Evolutionary conservation across 2,329 filamentous ascomycete species (phyloP), one percentile per base, ranked within the genome.

Genomic region (Phyllosticta citriasiana): DNA sequence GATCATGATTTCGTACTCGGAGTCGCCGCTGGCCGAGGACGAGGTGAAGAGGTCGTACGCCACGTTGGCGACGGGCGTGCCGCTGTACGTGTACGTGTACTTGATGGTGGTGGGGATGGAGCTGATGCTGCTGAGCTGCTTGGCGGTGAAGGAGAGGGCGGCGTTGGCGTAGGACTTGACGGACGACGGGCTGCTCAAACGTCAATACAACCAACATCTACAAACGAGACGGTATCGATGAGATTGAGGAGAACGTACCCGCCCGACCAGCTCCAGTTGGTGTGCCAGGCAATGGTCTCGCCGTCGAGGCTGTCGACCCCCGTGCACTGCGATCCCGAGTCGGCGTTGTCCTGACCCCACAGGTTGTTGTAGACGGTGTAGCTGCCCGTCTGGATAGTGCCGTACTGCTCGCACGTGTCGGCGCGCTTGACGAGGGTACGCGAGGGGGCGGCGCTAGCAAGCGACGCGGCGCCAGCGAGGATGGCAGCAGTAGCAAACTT

Each of bases 1-100:
- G 65, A 88, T 78, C 84, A 88, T 88, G 66, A 87, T 76, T 72
- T 87, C 85, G 67, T 83, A 86, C 66, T 82, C 75, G n/a, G 77
- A 68, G 55, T 65, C 69, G 52, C 75, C 77, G 30, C 72, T 72
- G 1, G 80, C 76, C 19, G 75, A 75, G 52, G 79, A 76, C 7
- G 75, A 74, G 16, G 83, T 83, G 73, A 87, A 87, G 57, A 86
- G 71, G 68, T 86, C 83, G 67, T 84, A 87, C 14, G 83, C 77
- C 16, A 87, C 84, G 67, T 87, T 79, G 58, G 82, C 82, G 35
- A 82, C 73, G 33, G 33, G 33, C 56, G 85, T 69, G 61, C 63
- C 64, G 57, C 70, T 74, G 63, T 78, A 80, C 30, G 75, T 76
- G 72, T 85, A 84, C 35, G 63, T 69, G 78, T 78, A 82, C 19